Percentiles rank a stretch among this genome's conserved stretches.
phyloP scores from a whole-genome alignment of 257 asterid species.

The Paulownia fortunei region DNA sequence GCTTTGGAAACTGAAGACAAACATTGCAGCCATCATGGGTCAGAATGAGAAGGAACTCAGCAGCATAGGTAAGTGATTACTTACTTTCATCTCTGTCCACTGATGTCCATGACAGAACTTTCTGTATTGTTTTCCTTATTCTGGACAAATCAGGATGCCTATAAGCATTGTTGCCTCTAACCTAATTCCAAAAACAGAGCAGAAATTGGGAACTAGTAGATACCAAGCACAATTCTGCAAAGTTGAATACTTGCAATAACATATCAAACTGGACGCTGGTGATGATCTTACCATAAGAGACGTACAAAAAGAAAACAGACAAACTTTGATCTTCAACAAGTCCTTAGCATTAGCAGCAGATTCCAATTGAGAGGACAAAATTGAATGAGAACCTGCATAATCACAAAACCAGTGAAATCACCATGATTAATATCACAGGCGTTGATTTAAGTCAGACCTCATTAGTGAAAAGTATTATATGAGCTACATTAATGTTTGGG shows the following conservation, averaged over 20 bases:
- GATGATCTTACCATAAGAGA: constrained; percentile 71
- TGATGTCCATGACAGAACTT: constrained; percentile 70
- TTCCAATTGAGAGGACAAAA: constrained; percentile 62
- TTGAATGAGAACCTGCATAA: constrained; percentile 77
- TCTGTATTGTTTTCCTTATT: constrained; percentile 57
- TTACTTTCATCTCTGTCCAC: constrained; percentile 67
- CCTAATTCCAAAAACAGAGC: constrained; percentile 45
- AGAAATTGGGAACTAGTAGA: not conserved
- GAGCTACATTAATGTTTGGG: too few species aligned
- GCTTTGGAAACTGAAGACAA: constrained; percentile 73
- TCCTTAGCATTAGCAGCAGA: constrained; percentile 59
- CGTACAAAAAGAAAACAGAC: constrained; percentile 78
- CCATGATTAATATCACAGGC: constrained; percentile 6
- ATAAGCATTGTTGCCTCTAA: constrained; percentile 61
- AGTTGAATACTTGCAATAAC: constrained; percentile 7
- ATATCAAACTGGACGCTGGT: constrained; percentile 26
- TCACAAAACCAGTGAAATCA: constrained; percentile 29
- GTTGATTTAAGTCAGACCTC: too few species aligned
- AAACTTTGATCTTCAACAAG: constrained; percentile 64
- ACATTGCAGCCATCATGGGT: constrained; percentile 2
- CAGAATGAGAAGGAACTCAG: constrained; percentile 29
- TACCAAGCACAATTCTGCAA: not conserved
- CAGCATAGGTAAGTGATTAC: constrained; percentile 34
- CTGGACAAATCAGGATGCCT: constrained; percentile 53
- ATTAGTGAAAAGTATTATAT: too few species aligned